Percentiles rank a stretch among this genome's conserved stretches.
These are phyloP conservation scores for Oxytropis ochrocephala DNA, from an alignment of 306 rosid genomes.

Conservation along the genomic window DNA sequence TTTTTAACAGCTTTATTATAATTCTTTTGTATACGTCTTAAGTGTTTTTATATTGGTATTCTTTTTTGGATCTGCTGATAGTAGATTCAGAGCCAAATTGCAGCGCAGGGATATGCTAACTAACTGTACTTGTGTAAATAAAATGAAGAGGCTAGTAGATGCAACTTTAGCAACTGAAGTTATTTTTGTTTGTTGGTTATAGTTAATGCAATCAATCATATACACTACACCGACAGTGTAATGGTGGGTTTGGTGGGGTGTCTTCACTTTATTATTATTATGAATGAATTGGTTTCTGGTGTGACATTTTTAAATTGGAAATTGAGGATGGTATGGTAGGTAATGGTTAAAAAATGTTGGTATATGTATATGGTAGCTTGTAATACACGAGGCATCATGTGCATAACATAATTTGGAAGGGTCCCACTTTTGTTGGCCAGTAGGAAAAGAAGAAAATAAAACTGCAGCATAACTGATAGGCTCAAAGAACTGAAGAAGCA, in stretches of 20 bases:
- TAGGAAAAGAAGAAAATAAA: background rate
- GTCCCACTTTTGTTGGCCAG: constrained; percentile 1
- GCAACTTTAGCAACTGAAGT: too few relatives aligned
- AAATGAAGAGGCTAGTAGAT: constrained; percentile 32
- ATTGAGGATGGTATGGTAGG: constrained; percentile 7
- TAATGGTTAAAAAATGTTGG: constrained; percentile 10
- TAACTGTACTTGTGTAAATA: constrained; percentile 44
- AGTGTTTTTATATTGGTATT: background rate
- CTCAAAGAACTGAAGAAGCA: background rate
- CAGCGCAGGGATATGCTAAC: constrained; percentile 12
- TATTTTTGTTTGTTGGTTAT: too few relatives aligned
- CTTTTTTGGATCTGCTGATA: constrained; percentile 17
- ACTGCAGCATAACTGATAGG: background rate
- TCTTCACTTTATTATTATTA: background rate
- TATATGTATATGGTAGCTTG: background rate
- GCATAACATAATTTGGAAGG: constrained; percentile 7
- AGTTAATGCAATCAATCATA: background rate
- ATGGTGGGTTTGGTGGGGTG: constrained; percentile 2
- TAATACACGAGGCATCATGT: constrained; percentile 5
- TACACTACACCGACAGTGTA: background rate
- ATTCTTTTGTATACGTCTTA: constrained; percentile 49
- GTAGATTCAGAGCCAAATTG: constrained; percentile 22
- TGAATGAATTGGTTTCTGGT: background rate
- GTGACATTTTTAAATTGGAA: background rate
- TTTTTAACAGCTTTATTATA: constrained; percentile 29